These are phyloP conservation scores for Hordeum vulgare DNA, from an alignment of 176 grass and related monocot genomes.

Conservation along the genomic window MorexV3_pseudomolecules_assembly NC_058524.1:22235044-22235543, in stretches of 20 bases:
- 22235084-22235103: background rate
- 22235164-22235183: background rate
- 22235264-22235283: slow-evolving; percentile 48
- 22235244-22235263: background rate
- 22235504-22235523: slow-evolving; percentile 48
- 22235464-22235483: background rate
- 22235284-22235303: slow-evolving; percentile 64
- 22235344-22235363: slow-evolving; percentile 61
- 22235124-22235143: background rate
- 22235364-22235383: slow-evolving; percentile 65
- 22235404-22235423: slow-evolving; percentile 63
- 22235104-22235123: background rate
- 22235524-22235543: slow-evolving; percentile 73
- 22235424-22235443: slow-evolving; percentile 80
- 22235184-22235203: background rate
- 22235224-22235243: background rate
- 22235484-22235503: background rate
- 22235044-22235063: background rate
- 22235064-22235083: background rate
- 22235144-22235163: background rate
- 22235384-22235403: slow-evolving; percentile 65
- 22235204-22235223: no score
- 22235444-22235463: slow-evolving; percentile 4
- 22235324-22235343: slow-evolving; percentile 71
- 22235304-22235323: slow-evolving; percentile 56